phyloP scores from a whole-genome alignment of 2,329 filamentous ascomycete genomes.

The Orbilia oligospora region DNA sequence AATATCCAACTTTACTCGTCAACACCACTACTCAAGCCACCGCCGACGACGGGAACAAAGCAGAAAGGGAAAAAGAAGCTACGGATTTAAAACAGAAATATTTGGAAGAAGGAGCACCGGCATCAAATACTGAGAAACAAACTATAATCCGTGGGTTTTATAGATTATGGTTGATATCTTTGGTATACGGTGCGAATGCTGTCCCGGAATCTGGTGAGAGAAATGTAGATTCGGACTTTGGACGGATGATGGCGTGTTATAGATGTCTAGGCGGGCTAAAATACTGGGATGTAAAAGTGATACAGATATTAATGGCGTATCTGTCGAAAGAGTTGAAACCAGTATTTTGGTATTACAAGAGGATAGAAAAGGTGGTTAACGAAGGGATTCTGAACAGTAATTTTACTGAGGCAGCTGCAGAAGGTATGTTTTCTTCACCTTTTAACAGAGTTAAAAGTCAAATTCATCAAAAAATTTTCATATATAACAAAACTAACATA shows the following conservation, averaged over 20 bases:
- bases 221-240: conserved; percentile 36
- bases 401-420: conserved; percentile 15
- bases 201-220: conserved; percentile 18
- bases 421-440: conserved; percentile 11
- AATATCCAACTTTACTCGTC: conserved; percentile 38
- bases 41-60: not conserved
- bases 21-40: conserved; percentile 13
- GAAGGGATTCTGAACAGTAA: conserved; percentile 24
- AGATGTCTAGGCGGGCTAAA: conserved; percentile 32
- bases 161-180: conserved; percentile 41
- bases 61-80: conserved; percentile 8
- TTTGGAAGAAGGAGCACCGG: conserved; percentile 32
- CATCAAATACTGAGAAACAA: conserved; percentile 33
- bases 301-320: conserved; percentile 41
- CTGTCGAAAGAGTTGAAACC: conserved; percentile 36
- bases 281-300: conserved; percentile 47
- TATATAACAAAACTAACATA: conserved; percentile 19
- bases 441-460: not conserved
- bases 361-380: conserved; percentile 33
- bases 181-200: conserved; percentile 41
- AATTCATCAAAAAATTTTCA: no score
- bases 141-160: conserved; percentile 42
- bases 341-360: conserved; percentile 30
- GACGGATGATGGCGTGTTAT: conserved; percentile 34
- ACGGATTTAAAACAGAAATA: conserved; percentile 19